A percentile compares a stretch with the other conserved stretches of the same genome.
Evolutionary conservation across 345 rosid genomes (phyloP).

Genomic region (Clausena lansium): DNA sequence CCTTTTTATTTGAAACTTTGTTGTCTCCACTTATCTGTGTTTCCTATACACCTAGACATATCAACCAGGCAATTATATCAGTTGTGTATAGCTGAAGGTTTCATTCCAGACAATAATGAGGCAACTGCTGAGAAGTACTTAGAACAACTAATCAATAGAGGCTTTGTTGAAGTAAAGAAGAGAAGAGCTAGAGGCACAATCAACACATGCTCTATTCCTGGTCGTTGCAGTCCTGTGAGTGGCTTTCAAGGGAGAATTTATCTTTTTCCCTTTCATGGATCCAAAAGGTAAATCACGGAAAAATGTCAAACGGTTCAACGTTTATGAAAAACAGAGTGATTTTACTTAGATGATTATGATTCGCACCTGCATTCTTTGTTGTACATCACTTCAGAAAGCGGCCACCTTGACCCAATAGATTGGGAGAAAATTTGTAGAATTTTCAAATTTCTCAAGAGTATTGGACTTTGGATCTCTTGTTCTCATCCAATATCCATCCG

Average conservation of each 20-base stretch:
- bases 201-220: too few relatives aligned
- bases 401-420: too few relatives aligned
- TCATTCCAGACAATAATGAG: neutral
- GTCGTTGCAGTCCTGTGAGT: too few relatives aligned
- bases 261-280: too few relatives aligned
- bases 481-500: neutral
- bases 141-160: too few relatives aligned
- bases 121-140: neutral
- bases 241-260: too few relatives aligned
- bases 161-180: too few relatives aligned
- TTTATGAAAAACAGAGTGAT: too few relatives aligned
- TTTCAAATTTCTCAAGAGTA: neutral
- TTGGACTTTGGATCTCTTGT: neutral
- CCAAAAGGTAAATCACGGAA: neutral
- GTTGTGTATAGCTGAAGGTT: slow-evolving; percentile 10
- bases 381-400: neutral
- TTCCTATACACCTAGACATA: neutral
- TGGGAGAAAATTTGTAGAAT: neutral
- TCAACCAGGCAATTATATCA: neutral
- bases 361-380: neutral
- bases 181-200: too few relatives aligned
- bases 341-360: neutral
- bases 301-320: too few relatives aligned
- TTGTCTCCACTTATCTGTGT: neutral
- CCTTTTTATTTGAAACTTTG: neutral